A percentile compares a stretch with the other conserved stretches of the same genome.
Conservation (phyloP, 352 stramenopile genomes). For the Pilasporangium apinafurcum region DNA sequence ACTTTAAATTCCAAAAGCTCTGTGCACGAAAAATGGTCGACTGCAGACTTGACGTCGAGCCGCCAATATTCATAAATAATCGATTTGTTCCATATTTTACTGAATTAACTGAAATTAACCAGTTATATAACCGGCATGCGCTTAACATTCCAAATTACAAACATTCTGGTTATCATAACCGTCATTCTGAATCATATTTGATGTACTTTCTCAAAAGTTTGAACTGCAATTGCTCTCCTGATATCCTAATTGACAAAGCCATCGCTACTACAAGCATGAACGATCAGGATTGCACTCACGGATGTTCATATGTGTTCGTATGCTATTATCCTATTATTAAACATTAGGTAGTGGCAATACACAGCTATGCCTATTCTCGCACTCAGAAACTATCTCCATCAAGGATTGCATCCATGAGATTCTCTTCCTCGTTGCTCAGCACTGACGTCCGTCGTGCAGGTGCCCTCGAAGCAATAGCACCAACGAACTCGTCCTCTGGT, state of each 20-base stretch:
- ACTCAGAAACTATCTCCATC: constrained; percentile 23
- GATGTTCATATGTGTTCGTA: neutral
- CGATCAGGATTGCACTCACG: too few species aligned
- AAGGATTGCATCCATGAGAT: constrained; percentile 77
- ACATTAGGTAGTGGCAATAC: neutral
- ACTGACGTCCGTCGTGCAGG: constrained; percentile 18
- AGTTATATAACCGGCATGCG: too few species aligned
- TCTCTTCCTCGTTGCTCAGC: constrained; percentile 79
- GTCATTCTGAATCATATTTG: too few species aligned
- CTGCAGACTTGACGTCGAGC: too few species aligned
- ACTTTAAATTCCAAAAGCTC: too few species aligned
- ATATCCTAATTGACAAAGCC: neutral
- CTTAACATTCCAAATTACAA: too few species aligned
- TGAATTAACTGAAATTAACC: too few species aligned
- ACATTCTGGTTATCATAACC: too few species aligned
- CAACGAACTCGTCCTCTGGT: constrained; percentile 10
- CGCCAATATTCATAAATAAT: too few species aligned
- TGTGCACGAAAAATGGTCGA: too few species aligned
- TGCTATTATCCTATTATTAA: neutral
- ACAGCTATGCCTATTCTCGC: neutral
- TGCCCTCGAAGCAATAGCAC: constrained; percentile 1
- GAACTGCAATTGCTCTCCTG: neutral
- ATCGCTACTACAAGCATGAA: constrained; percentile 1
- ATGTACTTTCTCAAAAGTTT: too few species aligned
- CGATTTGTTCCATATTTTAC: too few species aligned